Conservation (phyloP, 768 basidiomycete species). For the Russula olivacea region DNA sequence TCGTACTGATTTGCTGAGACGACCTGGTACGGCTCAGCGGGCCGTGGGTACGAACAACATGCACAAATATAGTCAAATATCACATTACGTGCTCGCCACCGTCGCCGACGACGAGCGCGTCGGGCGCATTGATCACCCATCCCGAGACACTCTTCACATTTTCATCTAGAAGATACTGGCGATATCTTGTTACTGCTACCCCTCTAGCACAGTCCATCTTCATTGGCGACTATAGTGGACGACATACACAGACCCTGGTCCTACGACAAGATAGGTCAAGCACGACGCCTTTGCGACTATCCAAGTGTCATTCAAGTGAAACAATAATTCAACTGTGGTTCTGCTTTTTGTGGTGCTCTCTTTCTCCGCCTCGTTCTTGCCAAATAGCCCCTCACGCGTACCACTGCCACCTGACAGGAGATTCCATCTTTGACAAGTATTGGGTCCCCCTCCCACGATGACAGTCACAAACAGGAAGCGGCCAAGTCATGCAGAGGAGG, state of each 20-base stretch:
- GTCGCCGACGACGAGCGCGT: constrained; percentile 27
- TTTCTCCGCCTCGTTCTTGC: not conserved
- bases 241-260: not conserved
- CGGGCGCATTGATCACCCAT: constrained; percentile 17
- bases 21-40: constrained; percentile 4
- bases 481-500: constrained; percentile 58
- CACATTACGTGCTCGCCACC: constrained; percentile 18
- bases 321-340: not conserved
- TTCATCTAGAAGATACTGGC: not conserved
- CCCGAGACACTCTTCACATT: constrained; percentile 2
- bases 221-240: not conserved
- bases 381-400: not conserved
- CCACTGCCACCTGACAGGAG: not conserved
- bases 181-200: not conserved
- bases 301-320: not conserved
- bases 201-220: not conserved
- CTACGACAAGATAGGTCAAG: constrained; percentile 8
- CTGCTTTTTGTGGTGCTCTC: not conserved
- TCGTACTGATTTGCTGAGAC: not conserved
- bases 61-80: constrained; percentile 24
- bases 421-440: not conserved
- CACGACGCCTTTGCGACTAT: not conserved
- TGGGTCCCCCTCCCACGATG: constrained; percentile 35
- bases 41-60: constrained; percentile 7
- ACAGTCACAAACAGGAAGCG: constrained; percentile 64